Base-by-base conservation (phyloP, 345 rosid species). In the Carallia pectinifolia region DNA sequence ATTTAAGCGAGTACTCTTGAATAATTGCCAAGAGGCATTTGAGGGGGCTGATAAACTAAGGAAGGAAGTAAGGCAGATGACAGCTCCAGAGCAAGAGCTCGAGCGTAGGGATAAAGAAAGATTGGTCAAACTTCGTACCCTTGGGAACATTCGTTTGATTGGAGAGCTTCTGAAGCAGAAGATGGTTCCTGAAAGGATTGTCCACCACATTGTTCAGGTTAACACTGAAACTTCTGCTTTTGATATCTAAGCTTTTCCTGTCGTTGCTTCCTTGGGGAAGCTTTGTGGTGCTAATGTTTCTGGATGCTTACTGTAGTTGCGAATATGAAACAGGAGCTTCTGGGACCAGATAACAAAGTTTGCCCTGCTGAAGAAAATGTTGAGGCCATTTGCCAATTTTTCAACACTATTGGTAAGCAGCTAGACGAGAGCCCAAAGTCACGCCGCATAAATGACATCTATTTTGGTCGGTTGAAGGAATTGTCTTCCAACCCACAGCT, bases 91-190 rank as follows among this genome's bases (percentile, higher is more conserved):
- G 60, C 93, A 90, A 77, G 93, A 90, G 81, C 63, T 77, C 38
- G 98, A 90, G 71, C 88, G 91, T 7, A 89, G 81, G 77, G 98
- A 92, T 72, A 92, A 84, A 72, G 98, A 90, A 77, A 81, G 91
- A 69, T 58, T 85, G 81, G 73, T 82, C 52, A 92, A 90, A 81
- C 86, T 89, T 31, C 90, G 98, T 37, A 92, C 97, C 8, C 70
- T 92, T 5, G 98, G 98, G 38, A 92, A 92, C 60, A 90, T 90
- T 37, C 95, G 91, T 58, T 71, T 92, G 50, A 89, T 92, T 79
- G 98, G 97, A 59, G 97, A 92, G 82, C 91, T 92, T 76, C 75
- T 88, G 76, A 90, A 92, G 84, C 93, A 90, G 82, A 85, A 81
- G 80, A 90, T 92, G 93, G 97, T 92, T 6, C 87, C 96, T 29